Evolutionary conservation across 768 basidiomycete genomes (phyloP).

Genomic region (Termitomyces sp.): DNA sequence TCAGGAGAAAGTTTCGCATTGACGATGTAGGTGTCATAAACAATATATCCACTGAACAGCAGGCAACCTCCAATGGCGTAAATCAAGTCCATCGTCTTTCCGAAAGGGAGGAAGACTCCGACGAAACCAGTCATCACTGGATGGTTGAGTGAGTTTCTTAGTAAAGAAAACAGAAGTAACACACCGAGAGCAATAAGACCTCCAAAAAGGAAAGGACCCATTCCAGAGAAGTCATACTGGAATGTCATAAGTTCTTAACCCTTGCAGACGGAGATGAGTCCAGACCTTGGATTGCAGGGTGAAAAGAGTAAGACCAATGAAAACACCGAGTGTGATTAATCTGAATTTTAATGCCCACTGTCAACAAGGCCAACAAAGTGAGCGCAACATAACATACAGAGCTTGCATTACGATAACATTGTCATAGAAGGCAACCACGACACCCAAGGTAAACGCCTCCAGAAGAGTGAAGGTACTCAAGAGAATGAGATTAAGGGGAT

Average conservation of each 20-base stretch:
- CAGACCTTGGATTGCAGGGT: conserved; percentile 88
- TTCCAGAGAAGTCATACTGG: conserved; percentile 90
- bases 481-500: conserved; percentile 83
- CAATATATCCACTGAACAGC: conserved; percentile 85
- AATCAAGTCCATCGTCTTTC: conserved; percentile 72
- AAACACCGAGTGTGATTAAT: conserved; percentile 87
- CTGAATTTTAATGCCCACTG: conserved; percentile 25
- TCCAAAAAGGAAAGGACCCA: conserved; percentile 88
- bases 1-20: conserved; percentile 86
- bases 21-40: conserved; percentile 89
- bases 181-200: conserved; percentile 73
- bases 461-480: conserved; percentile 84
- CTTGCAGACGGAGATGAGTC: not conserved
- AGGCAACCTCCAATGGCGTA: conserved; percentile 75
- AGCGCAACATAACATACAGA: conserved; percentile 42
- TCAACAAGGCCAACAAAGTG: conserved; percentile 1
- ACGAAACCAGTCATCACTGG: conserved; percentile 78
- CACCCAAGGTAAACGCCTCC: conserved; percentile 89
- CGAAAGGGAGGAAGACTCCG: conserved; percentile 83
- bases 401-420: conserved; percentile 79
- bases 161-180: conserved; percentile 14
- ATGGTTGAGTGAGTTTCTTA: not conserved
- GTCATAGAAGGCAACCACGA: conserved; percentile 72
- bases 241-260: not conserved
- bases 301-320: conserved; percentile 90